Conservation (phyloP, 768 basidiomycete species). For the Termitomyces sp. region DNA sequence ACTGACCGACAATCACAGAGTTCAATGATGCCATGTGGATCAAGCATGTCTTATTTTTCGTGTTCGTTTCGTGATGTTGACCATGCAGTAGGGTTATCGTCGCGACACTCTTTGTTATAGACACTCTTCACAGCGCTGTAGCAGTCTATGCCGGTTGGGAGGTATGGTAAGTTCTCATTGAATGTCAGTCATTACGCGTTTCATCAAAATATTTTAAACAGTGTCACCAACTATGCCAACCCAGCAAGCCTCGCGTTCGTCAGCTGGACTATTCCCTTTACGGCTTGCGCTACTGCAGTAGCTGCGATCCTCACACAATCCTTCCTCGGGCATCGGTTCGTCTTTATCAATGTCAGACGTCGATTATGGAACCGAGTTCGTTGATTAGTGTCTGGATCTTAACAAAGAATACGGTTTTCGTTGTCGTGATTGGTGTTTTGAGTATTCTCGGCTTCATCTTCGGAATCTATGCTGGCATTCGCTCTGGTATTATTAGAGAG, state of each 20-base stretch:
- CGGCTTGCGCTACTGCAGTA: constrained; percentile 40
- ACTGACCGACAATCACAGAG: constrained; percentile 14
- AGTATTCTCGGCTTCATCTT: constrained; percentile 38
- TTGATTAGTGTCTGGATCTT: constrained; percentile 28
- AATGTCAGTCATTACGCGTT: not conserved
- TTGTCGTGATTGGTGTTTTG: constrained; percentile 30
- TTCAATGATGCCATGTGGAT: constrained; percentile 31
- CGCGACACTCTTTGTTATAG: constrained; percentile 23
- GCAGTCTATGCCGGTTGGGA: constrained; percentile 29
- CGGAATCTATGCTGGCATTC: constrained; percentile 39
- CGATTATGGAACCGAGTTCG: not conserved
- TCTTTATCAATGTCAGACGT: not conserved
- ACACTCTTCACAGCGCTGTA: constrained; percentile 32
- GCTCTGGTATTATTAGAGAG: constrained; percentile 37
- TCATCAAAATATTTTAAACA: constrained; percentile 14
- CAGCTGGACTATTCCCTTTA: constrained; percentile 50
- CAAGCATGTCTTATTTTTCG: constrained; percentile 14
- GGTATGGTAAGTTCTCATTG: constrained; percentile 15
- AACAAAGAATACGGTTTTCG: constrained; percentile 31
- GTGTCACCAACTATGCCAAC: constrained; percentile 37
- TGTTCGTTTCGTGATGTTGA: not conserved
- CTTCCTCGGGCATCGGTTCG: constrained; percentile 44
- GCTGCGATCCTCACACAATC: constrained; percentile 48
- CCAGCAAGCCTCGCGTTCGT: constrained; percentile 30
- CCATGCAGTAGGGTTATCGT: constrained; percentile 24